A percentile compares a stretch with the other conserved stretches of the same genome.
phyloP scores from a whole-genome alignment of 805 yeast species.

The Blastobotrys parvus region DNA sequence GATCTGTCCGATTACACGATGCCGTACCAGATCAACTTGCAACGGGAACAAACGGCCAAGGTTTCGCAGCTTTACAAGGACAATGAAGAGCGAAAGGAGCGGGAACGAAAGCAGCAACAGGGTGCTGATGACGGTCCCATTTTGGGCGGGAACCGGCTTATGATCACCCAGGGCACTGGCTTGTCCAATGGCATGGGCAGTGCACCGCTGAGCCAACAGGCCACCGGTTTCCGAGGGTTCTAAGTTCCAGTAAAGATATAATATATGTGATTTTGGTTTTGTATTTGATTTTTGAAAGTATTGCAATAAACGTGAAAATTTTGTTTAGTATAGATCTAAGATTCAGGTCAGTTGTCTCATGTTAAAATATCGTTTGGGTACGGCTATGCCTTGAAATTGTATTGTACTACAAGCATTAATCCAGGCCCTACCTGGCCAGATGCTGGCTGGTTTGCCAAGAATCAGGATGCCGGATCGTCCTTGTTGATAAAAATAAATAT shows the following conservation, averaged over 20 bases:
- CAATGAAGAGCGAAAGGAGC: slow-evolving; percentile 59
- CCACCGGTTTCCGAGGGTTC: slow-evolving; percentile 1
- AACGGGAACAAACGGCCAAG: slow-evolving; percentile 67
- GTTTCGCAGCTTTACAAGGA: slow-evolving; percentile 60
- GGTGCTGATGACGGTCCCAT: slow-evolving; percentile 39
- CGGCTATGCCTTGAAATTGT: too few species aligned
- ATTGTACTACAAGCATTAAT: too few species aligned
- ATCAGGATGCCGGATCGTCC: too few species aligned
- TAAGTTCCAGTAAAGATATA: not conserved
- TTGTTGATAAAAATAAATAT: too few species aligned
- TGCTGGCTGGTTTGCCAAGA: too few species aligned
- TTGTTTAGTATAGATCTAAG: too few species aligned
- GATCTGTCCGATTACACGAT: slow-evolving; percentile 74
- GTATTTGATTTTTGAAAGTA: too few species aligned
- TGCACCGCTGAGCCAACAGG: slow-evolving; percentile 1
- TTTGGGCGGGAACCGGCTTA: slow-evolving; percentile 52
- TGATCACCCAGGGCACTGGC: slow-evolving; percentile 66
- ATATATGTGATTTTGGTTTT: too few species aligned
- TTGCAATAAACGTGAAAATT: too few species aligned
- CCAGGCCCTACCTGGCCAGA: too few species aligned
- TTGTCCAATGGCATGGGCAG: slow-evolving; percentile 1
- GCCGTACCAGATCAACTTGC: slow-evolving; percentile 83
- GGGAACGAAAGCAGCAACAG: slow-evolving; percentile 37
- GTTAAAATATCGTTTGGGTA: too few species aligned
- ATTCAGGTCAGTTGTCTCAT: too few species aligned